Evolutionary conservation across 2,329 filamentous ascomycete genomes (phyloP).

Genomic region (Penicillium paneum): DNA sequence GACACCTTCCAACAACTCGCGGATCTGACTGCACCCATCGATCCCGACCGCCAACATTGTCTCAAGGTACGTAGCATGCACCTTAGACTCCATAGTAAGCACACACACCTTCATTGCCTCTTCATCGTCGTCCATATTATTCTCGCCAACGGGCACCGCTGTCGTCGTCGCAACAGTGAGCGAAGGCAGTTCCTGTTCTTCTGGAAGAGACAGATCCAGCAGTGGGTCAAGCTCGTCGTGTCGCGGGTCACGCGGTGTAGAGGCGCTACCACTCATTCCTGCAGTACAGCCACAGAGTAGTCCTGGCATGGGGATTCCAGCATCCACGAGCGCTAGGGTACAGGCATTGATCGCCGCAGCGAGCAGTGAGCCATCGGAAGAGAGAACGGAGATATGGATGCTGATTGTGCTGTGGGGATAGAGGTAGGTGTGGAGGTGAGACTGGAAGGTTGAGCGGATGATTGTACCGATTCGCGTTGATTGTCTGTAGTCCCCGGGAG

Average conservation of each 20-base stretch:
- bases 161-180: constrained; percentile 73
- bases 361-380: constrained; percentile 84
- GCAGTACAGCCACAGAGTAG: constrained; percentile 87
- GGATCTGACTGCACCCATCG: constrained; percentile 84
- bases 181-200: constrained; percentile 74
- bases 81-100: constrained; percentile 79
- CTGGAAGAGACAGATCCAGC: constrained; percentile 44
- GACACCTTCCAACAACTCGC: constrained; percentile 74
- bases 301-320: constrained; percentile 91
- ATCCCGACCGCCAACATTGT: constrained; percentile 90
- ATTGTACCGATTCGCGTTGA: constrained; percentile 62
- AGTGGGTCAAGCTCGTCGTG: constrained; percentile 45
- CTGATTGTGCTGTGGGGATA: constrained; percentile 85
- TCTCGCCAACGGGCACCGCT: constrained; percentile 48
- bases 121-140: constrained; percentile 51
- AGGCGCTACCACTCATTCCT: constrained; percentile 57
- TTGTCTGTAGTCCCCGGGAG: constrained; percentile 53
- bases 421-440: constrained; percentile 77
- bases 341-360: constrained; percentile 87
- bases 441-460: constrained; percentile 71
- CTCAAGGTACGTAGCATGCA: constrained; percentile 76
- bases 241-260: constrained; percentile 39
- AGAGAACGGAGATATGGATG: constrained; percentile 80
- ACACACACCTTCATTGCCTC: constrained; percentile 63
- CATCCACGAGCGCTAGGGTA: constrained; percentile 88